phyloP scores from a whole-genome alignment of 2,329 filamentous ascomycete species.

The Dactylellina haptotyla region DNA sequence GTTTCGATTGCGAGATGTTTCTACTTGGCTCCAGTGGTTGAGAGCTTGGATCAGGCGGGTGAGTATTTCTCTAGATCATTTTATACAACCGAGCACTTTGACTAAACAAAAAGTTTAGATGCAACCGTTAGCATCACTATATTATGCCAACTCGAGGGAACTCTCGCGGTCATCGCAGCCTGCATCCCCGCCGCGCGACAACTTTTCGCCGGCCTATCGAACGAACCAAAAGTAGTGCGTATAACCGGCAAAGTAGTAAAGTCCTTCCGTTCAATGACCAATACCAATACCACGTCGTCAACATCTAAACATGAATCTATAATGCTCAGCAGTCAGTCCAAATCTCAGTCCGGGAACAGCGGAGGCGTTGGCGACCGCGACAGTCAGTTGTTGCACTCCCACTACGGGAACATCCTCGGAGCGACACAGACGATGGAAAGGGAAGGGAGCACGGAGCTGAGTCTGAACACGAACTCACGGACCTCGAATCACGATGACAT shows the following conservation, averaged over 20 bases:
- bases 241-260: conserved; percentile 40
- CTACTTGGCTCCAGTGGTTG: conserved; percentile 35
- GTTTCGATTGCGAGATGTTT: conserved; percentile 33
- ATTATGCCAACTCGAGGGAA: conserved; percentile 42
- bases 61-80: neutral
- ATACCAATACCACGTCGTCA: conserved; percentile 7
- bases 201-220: conserved; percentile 30
- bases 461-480: neutral
- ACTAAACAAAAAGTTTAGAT: conserved; percentile 3
- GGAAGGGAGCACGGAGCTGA: neutral
- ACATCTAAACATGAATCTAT: conserved; percentile 40
- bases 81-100: neutral
- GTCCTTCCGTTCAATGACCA: conserved; percentile 39
- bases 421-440: conserved; percentile 6
- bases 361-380: conserved; percentile 20
- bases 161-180: conserved; percentile 33
- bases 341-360: conserved; percentile 8
- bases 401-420: conserved; percentile 29
- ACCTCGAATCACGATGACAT: conserved; percentile 3
- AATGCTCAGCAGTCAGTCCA: conserved; percentile 28
- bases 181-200: conserved; percentile 38
- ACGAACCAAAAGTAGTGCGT: conserved; percentile 10
- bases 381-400: conserved; percentile 20
- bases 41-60: conserved; percentile 33
- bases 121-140: conserved; percentile 43